These are phyloP conservation scores for Mallotus repandus DNA, from an alignment of 441 rosid species.

Conservation along the genomic window DNA sequence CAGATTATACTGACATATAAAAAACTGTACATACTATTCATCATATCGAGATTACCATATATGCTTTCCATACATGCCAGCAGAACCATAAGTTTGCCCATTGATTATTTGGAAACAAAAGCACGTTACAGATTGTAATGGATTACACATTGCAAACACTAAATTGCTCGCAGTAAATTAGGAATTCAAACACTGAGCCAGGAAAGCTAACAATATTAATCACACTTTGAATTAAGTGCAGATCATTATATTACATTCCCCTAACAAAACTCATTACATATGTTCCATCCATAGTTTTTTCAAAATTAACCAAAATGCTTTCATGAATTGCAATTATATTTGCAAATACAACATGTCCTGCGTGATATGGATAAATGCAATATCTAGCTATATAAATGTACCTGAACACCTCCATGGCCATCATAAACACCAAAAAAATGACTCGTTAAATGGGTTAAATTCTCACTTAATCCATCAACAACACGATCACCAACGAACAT, in stretches of 20 bases:
- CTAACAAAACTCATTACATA: not conserved
- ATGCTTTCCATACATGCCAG: not conserved
- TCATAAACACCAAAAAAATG: constrained; percentile 93
- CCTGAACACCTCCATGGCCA: constrained; percentile 97
- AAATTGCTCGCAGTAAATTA: not conserved
- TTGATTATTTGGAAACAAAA: not conserved
- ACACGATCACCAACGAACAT: constrained; percentile 64
- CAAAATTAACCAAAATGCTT: not conserved
- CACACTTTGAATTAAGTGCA: not conserved
- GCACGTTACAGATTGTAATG: not conserved
- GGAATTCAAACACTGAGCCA: not conserved
- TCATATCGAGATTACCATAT: not conserved
- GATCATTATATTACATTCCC: not conserved
- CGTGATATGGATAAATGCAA: not conserved
- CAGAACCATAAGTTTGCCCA: not conserved
- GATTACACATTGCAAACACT: not conserved
- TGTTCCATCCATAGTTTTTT: not conserved
- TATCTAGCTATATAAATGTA: constrained; percentile 28
- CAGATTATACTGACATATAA: constrained; percentile 31
- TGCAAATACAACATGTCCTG: constrained; percentile 1
- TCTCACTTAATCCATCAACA: constrained; percentile 56
- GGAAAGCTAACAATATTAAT: not conserved
- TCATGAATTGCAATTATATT: not conserved
- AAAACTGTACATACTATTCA: constrained; percentile 26
- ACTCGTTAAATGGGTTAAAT: constrained; percentile 59